Percentiles rank a stretch among this genome's conserved stretches.
These are phyloP conservation scores for Neurospora cerealis DNA, from an alignment of 495 filamentous ascomycete genomes.

Conservation along the genomic window DNA sequence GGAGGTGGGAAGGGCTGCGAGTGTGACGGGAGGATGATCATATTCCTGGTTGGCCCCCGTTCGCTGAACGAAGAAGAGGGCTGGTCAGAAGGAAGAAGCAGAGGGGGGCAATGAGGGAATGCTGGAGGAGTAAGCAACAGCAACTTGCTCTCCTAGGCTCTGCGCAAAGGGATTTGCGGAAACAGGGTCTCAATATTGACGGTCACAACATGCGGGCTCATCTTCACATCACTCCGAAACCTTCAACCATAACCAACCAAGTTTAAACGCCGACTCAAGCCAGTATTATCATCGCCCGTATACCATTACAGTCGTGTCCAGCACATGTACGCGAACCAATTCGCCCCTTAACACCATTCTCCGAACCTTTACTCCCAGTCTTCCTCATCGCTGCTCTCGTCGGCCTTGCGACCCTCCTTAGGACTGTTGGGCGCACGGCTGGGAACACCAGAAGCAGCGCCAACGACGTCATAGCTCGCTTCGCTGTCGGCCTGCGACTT, in stretches of 20 bases:
- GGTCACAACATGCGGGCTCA: neutral
- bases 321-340: neutral
- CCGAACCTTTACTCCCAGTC: constrained; percentile 66
- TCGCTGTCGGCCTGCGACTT: constrained; percentile 81
- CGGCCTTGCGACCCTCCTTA: constrained; percentile 43
- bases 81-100: neutral
- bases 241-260: neutral
- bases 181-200: neutral
- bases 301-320: constrained; percentile 1
- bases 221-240: neutral
- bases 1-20: neutral
- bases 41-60: neutral
- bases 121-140: neutral
- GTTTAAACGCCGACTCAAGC: constrained; percentile 1
- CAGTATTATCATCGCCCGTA: neutral
- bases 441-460: constrained; percentile 61
- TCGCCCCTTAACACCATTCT: neutral
- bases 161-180: neutral
- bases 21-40: neutral
- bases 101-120: neutral
- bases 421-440: constrained; percentile 68
- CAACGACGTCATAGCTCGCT: constrained; percentile 84
- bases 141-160: neutral
- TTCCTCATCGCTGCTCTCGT: constrained; percentile 41
- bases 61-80: neutral